Evolutionary conservation across 2,329 filamentous ascomycete species (phyloP).

Genomic region (Botryosphaeria dothidea): DNA sequence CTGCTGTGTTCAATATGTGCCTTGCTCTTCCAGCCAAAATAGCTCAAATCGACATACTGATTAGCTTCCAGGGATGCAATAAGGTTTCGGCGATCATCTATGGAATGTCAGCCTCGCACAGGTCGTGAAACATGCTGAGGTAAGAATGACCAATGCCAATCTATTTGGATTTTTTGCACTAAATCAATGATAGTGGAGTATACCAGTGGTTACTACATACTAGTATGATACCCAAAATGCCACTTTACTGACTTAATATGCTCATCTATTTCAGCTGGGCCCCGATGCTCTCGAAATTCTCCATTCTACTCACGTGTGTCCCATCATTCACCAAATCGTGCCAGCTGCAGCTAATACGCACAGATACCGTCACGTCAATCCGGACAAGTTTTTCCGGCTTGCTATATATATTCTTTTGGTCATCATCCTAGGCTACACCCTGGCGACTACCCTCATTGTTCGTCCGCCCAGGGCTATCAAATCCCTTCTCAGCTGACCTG

Average conservation of each 20-base stretch:
- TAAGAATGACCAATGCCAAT: background rate
- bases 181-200: background rate
- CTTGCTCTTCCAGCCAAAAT: background rate
- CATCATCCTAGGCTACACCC: background rate
- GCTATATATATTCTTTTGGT: background rate
- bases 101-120: constrained; percentile 1
- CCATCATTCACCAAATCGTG: background rate
- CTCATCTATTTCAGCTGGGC: background rate
- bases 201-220: constrained; percentile 1
- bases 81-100: background rate
- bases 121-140: background rate
- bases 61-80: background rate
- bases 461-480: background rate
- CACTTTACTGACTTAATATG: background rate
- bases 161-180: background rate
- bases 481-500: background rate
- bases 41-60: background rate
- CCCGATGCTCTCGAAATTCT: background rate
- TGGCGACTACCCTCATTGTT: background rate
- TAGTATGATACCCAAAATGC: background rate
- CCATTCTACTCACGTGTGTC: background rate
- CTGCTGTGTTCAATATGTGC: background rate
- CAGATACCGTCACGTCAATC: background rate
- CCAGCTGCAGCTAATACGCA: background rate
- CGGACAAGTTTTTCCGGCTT: background rate